phyloP scores from a whole-genome alignment of 2,329 filamentous ascomycete species.

The Fusarium sp. region DNA sequence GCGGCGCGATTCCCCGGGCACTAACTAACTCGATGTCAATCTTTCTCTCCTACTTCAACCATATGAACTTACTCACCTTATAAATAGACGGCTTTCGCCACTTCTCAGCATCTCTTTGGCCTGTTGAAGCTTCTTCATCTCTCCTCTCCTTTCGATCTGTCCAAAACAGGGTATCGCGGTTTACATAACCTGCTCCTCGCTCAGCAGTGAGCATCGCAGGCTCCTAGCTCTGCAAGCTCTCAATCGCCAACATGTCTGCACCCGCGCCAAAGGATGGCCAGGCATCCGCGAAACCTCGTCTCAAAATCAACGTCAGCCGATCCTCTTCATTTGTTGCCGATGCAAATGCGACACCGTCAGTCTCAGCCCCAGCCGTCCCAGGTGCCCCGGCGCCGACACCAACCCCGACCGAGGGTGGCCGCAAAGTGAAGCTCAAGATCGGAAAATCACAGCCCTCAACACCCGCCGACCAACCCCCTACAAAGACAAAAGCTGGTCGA shows the following conservation, averaged over 20 bases:
- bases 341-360: conserved; percentile 37
- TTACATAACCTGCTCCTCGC: conserved; percentile 5
- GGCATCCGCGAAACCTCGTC: conserved; percentile 55
- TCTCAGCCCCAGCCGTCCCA: conserved; percentile 11
- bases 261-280: conserved; percentile 45
- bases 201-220: conserved; percentile 22
- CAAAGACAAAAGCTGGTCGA: conserved; percentile 73
- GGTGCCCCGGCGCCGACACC: conserved; percentile 10
- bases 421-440: conserved; percentile 61
- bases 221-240: conserved; percentile 10
- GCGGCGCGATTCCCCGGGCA: conserved; percentile 17
- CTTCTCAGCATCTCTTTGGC: background rate
- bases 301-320: conserved; percentile 59
- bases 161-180: background rate
- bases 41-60: background rate
- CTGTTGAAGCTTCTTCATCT: background rate
- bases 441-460: conserved; percentile 58
- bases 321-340: conserved; percentile 55
- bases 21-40: background rate
- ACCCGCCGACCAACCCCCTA: conserved; percentile 53
- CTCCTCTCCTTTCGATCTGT: background rate
- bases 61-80: conserved; percentile 5
- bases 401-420: conserved; percentile 53
- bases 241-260: conserved; percentile 50
- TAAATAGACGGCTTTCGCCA: background rate